Conservation (phyloP, 176 grass and related monocot species). For the Tillandsia fasciculata region DNA sequence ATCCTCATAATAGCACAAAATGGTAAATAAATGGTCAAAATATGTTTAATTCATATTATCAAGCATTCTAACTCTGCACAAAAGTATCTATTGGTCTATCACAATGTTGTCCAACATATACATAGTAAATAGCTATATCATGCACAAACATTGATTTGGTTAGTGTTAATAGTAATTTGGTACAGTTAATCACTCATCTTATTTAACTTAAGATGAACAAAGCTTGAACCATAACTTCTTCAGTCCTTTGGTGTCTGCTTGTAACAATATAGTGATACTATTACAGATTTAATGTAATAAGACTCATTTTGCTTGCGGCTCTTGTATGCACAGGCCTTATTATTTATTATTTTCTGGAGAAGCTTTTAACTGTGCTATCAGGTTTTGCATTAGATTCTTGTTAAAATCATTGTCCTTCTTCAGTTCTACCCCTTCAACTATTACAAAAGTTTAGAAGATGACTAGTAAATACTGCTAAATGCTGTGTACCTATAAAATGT, state of each 20-base stretch:
- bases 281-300: not conserved
- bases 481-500: not conserved
- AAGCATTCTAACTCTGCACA: too few relatives aligned
- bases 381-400: too few relatives aligned
- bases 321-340: not conserved
- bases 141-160: not conserved
- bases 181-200: not conserved
- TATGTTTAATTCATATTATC: too few relatives aligned
- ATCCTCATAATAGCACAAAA: too few relatives aligned
- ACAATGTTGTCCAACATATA: too few relatives aligned
- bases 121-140: too few relatives aligned
- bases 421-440: too few relatives aligned
- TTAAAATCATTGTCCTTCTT: too few relatives aligned
- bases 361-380: too few relatives aligned
- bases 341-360: too few relatives aligned
- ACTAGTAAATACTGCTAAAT: not conserved
- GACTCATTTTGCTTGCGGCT: not conserved
- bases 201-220: not conserved
- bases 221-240: not conserved
- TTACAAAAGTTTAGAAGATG: not conserved
- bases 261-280: not conserved
- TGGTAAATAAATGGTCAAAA: too few relatives aligned
- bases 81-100: too few relatives aligned
- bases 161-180: not conserved
- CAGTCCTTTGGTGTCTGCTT: not conserved